Percentiles rank a stretch among this genome's conserved stretches.
phyloP scores from a whole-genome alignment of 164 flowering plant genomes.

The Saururus chinensis region DNA sequence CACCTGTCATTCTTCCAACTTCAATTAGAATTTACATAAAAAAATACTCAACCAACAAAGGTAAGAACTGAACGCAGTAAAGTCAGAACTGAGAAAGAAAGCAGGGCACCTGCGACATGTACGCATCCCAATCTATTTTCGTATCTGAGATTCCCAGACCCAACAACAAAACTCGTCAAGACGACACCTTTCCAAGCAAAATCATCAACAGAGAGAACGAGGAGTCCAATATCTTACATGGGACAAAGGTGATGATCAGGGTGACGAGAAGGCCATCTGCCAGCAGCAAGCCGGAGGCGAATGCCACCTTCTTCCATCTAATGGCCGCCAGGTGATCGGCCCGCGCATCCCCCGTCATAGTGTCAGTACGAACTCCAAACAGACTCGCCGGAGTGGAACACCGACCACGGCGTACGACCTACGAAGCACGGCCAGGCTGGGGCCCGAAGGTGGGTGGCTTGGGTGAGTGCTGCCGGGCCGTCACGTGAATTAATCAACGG shows the following conservation, averaged over 20 bases:
- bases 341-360: not conserved
- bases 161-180: constrained; percentile 1
- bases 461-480: not conserved
- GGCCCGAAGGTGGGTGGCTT: not conserved
- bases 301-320: constrained; percentile 21
- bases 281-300: constrained; percentile 43
- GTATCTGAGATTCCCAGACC: constrained; percentile 49
- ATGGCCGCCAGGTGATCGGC: not conserved
- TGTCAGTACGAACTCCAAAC: no score
- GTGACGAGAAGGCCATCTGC: constrained; percentile 57
- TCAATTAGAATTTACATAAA: constrained; percentile 2
- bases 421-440: not conserved
- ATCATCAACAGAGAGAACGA: not conserved
- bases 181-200: not conserved
- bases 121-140: constrained; percentile 99
- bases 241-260: constrained; percentile 68
- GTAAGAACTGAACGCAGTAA: no score
- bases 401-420: not conserved
- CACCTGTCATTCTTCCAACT: constrained; percentile 31
- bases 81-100: not conserved
- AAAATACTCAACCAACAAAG: not conserved
- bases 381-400: not conserved
- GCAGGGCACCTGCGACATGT: constrained; percentile 76
- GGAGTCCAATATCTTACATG: constrained; percentile 41
- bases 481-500: no score